Base-by-base conservation (phyloP, 371 early-diverging fungal species). In the Mucor mucedo region DNA sequence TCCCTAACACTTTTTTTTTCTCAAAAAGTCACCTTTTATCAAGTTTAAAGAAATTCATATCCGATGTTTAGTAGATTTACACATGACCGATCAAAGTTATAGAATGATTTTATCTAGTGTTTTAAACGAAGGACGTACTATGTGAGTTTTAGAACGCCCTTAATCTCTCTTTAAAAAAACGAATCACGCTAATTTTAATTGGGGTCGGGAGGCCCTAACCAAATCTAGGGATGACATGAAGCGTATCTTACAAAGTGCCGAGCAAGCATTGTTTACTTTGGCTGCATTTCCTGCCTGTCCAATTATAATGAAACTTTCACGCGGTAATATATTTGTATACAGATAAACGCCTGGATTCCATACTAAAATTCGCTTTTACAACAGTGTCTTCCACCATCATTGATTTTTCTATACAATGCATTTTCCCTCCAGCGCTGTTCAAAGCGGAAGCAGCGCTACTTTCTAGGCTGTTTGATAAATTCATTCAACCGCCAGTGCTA, bases 221-320 rank as follows among this genome's bases (percentile, higher is more conserved):
- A n/a, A 30, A 50, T 30, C n/a, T 39, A 52, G 55, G 29, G 55
- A 67, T 10, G 49, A 55, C 13, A 11, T 58, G 4, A 27, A 59
- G 28, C 10, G 54, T n/a, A 59, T 70, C 1, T 59, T 70, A 8
- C 14, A 16, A 29, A 32, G 52, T 10, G 70, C 66, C 11, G 70
- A 66, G 27, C 42, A 40, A 7, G 66, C 66, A n/a, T 55, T 62
- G 29, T 65, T 62, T 35, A 58, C 48, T 30, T 30, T 70, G 21
- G 66, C 60, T 32, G 54, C 63, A 13, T 66, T 58, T 52, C 70
- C 70, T 16, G 62, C 33, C 1, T 55, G 66, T 42, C 70, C 70
- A 9, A 28, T 70, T 28, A 49, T 66, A 4, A 32, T 70, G 8
- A 32, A 39, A 6, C 16, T 70, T 33, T 58, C 60, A 35, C 45